Base-by-base conservation (phyloP, 1,139 yeast species). In the Kodamaea sp. region DNA sequence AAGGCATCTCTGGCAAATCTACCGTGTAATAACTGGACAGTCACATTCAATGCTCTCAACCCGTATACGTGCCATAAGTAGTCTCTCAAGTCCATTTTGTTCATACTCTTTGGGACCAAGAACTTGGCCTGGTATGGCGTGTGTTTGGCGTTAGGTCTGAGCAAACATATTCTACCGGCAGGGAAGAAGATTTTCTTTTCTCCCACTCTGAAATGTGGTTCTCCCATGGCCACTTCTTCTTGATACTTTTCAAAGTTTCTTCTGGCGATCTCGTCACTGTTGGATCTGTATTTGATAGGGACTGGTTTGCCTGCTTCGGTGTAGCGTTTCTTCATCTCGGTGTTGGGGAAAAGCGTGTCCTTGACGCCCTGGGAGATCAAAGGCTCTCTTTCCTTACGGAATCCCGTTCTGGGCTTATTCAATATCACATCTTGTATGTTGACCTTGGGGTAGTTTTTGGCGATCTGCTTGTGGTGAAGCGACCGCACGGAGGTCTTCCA, bases 111-210 rank as follows among this genome's bases (percentile, higher is more conserved):
- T 15, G 97, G 97, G 21, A 90, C 97, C 47, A 86, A 78, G 57
- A 90, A 90, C 61, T 88, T 89, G 32, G 97, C 97, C 61, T 89
- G 97, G 63, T 83, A 88, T 33, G 97, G 97, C 1, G 96, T 86
- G 61, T 87, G 95, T 56, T 87, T 87, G 15, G 97, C 96, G 53
- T 85, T 85, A 29, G 96, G 95, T 55, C 95, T 75, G 44, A 90
- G 66, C 27, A 90, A 69, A 34, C 85, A 77, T 26, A 90, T 70
- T 45, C 94, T 72, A 2, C 95, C 96, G 46, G 80, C 80, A 23
- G 97, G 97, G 60, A 90, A 83, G 57, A 78, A 88, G 11, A 84
- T 67, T 45, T 82, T 68, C 47, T 74, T 77, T 5, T 75, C 80
- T 51, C 97, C 97, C 5, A 84, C 78, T 34, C 68, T 70, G 72